Base-by-base conservation (phyloP, 2,329 filamentous ascomycete species). In the Sordariomycetes sp. region DNA sequence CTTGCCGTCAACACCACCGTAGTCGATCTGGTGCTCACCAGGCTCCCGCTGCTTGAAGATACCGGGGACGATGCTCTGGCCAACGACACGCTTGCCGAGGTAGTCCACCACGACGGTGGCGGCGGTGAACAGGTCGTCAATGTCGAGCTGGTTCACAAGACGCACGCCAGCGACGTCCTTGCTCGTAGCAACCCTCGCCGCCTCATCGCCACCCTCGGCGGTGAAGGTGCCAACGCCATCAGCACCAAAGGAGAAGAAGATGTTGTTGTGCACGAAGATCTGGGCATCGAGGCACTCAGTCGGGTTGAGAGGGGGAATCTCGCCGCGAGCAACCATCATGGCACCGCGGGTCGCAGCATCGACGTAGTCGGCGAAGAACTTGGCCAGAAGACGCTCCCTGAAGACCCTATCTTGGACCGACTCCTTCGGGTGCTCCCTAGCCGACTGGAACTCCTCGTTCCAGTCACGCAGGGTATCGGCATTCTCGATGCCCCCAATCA, bases 231-330 rank as follows among this genome's bases (percentile, higher is more conserved):
- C 92, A 52, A 97, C 94, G 56, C 94, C 95, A 69, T 99, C 94
- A 52, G 94, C 92, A 61, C 94, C 94, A 64, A 96, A 97, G 0
- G 94, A 97, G 76, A 96, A 99, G 76, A 99, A 99, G 63, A 99
- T 90, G 72, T 99, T 99, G 78, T 97, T 97, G 77, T 97, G 96
- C 25, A 99, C 92, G 66, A 96, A 99, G 62, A 99, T 99, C 70
- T 99, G 94, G 3, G 94, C 94, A 69, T 99, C 92, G 63, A 80
- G 83, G 61, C 80, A 85, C 73, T 99, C 94, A 0, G 92, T 97
- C 7, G 94, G 95, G 74, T 99, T 99, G 57, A 99, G 74, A 7
- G 94, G 90, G 22, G 90, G 85, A 61, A 99, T 87, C 70, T 99
- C 94, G 57, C 94, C 94, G 58, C 89, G 82, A 25, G 91, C 92